Percentiles rank a stretch among this genome's conserved stretches.
phyloP scores from a whole-genome alignment of 768 basidiomycete species.

The Amanita exitialis region DNA sequence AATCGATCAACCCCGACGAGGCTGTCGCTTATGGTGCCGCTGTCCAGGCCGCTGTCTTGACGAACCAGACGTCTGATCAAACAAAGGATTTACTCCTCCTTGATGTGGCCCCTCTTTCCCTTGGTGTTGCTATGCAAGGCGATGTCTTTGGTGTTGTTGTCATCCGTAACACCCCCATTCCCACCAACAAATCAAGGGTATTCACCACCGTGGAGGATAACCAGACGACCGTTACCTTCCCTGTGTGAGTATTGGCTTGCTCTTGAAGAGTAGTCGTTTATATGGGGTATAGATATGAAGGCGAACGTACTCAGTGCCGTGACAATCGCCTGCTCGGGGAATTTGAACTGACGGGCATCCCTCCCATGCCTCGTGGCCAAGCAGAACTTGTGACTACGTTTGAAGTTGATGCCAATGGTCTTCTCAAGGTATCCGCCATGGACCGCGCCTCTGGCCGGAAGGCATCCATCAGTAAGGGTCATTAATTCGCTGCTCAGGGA shows the following conservation, averaged over 20 bases:
- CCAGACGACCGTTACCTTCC: constrained; percentile 99
- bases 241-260: constrained; percentile 51
- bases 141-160: constrained; percentile 99
- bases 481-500: neutral
- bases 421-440: constrained; percentile 96
- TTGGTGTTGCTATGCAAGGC: constrained; percentile 99
- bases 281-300: constrained; percentile 65
- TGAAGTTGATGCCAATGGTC: constrained; percentile 99
- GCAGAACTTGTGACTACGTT: constrained; percentile 99
- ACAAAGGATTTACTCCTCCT: constrained; percentile 97
- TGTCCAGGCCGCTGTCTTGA: constrained; percentile 98
- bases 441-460: constrained; percentile 99
- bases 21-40: constrained; percentile 99
- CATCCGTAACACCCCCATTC: constrained; percentile 98
- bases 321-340: constrained; percentile 99
- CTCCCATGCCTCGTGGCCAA: constrained; percentile 98
- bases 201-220: constrained; percentile 99
- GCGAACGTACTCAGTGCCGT: constrained; percentile 98
- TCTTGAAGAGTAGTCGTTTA: constrained; percentile 4
- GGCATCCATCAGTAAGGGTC: constrained; percentile 82
- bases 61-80: constrained; percentile 97
- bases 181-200: constrained; percentile 96
- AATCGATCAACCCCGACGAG: constrained; percentile 99
- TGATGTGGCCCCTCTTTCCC: constrained; percentile 95
- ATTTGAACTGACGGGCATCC: constrained; percentile 98